Evolutionary conservation across 768 basidiomycete species (phyloP), one percentile per base, ranked within the genome.

Genomic region (Macrolepiota fuliginosa): DNA sequence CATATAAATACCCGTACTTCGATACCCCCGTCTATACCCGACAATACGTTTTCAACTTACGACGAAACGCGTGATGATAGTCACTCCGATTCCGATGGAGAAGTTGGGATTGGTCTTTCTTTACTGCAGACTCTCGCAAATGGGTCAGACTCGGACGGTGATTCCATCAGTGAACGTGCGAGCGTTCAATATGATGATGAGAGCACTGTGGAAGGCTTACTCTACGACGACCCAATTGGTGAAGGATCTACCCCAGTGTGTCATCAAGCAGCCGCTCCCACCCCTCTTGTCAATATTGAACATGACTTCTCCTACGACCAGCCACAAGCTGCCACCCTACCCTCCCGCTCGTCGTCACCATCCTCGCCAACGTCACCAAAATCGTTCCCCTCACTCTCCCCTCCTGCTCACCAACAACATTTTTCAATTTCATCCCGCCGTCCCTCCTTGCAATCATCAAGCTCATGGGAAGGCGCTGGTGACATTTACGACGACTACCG

Each of bases 401-500:
- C 27, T 63, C 37, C 62, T 56, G 32, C 47, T 27, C 24, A 52
- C 35, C 52, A 53, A 27, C 36, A 49, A 29, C 58, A 24, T n/a
- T 46, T 52, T 17, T 53, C 58, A 9, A 49, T 50, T 13, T 46
- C 52, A 25, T 53, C 54, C 54, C 73, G 71, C 10, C 61, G 69
- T 4, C 72, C 75, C 0, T 74, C 76, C 2, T 62, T 71, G 25
- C 71, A 71, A 12, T 71, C 70, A 2, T 63, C 66, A 0, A 65
- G 68, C 4, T 75, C 74, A 1, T 90, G 89, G 84, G 90, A 91
- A 56, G 84, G 83, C 24, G 85, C 82, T 9, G 80, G 79, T 1
- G 88, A 91, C 65, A 91, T 92, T 54, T 92, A 92, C 64, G 91
- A 92, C 70, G 83, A 90, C 63, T 92, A 92, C 69, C 81, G 88